These are phyloP conservation scores for Pythium monospermum DNA, from an alignment of 352 stramenopile genomes.

Conservation along the genomic window DNA sequence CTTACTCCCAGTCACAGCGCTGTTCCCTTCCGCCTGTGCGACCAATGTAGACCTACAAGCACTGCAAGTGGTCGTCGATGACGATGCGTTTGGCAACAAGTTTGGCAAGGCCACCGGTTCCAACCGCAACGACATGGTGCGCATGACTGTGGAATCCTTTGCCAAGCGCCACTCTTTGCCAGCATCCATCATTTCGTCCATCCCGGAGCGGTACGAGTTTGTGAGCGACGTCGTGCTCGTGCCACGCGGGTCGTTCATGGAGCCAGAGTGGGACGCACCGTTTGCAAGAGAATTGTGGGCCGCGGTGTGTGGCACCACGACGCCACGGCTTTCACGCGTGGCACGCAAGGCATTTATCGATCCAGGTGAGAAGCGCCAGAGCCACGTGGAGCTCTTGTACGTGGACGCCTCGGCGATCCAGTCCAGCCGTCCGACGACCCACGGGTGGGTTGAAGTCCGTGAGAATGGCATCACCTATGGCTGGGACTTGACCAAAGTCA, in stretches of 20 bases:
- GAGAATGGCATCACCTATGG: conserved; percentile 94
- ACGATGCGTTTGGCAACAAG: conserved; percentile 70
- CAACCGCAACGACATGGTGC: conserved; percentile 73
- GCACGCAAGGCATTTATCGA: conserved; percentile 81
- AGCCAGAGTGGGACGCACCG: conserved; percentile 45
- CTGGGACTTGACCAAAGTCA: conserved; percentile 94
- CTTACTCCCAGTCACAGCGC: conserved; percentile 49
- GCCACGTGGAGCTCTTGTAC: conserved; percentile 67
- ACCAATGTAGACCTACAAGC: conserved; percentile 27
- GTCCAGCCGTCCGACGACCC: conserved; percentile 29
- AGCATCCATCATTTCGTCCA: not conserved
- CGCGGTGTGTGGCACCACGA: conserved; percentile 47
- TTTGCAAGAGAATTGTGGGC: conserved; percentile 63
- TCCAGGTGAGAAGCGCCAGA: conserved; percentile 72
- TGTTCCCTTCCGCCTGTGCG: conserved; percentile 27
- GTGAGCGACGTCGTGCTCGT: conserved; percentile 70
- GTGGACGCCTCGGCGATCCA: conserved; percentile 37
- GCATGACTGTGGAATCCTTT: conserved; percentile 44
- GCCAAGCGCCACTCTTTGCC: conserved; percentile 44
- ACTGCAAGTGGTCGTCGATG: conserved; percentile 41
- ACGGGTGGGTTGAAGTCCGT: conserved; percentile 80
- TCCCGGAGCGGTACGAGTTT: conserved; percentile 77
- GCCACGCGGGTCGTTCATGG: conserved; percentile 54
- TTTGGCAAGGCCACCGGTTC: conserved; percentile 63
- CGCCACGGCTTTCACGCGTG: conserved; percentile 58